Evolutionary conservation across 108 stramenopile species (phyloP), one percentile per base, ranked within the genome.

Genomic region (Nitzschia sp.): DNA sequence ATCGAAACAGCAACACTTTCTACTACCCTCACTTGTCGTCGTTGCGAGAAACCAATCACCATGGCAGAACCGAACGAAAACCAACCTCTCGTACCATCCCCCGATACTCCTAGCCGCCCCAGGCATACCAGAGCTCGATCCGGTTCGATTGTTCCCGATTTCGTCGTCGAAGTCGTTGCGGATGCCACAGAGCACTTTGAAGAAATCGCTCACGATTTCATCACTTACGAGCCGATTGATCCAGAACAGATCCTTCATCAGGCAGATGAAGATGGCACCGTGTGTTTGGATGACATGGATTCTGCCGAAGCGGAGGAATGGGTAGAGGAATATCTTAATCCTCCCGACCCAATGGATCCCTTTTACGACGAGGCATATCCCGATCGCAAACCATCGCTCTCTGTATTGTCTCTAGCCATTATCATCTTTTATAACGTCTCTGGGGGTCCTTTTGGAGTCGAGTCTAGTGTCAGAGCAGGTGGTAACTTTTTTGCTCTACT

Each of bases 371-470:
- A 34, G 29, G 29, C 29, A 34, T 34, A 3, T 5, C 29, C 29
- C 3, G n/a, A 62, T 19, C 29, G 25, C n/a, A 48, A 51, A 12
- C 52, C 72, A 56, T 77, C 73, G 57, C 34, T 83, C 7, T 58
- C 72, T 11, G 67, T 70, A 8, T n/a, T 78, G 63, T 70, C 92
- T 2, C 66, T 98, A 60, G 91, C 93, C 20, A 69, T 95, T 22
- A 73, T 98, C 8, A 86, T 96, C 19, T 98, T 98, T 70, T 97
- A 95, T 72, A 83, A 77, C 29, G 94, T 95, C 37, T 78, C 77
- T n/a, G 94, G 97, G 7, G 97, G 97, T 10, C 95, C 97, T 8
- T 98, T 96, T 68, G 97, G 97, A 3, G 79, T 89, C 42, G 96
- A 98, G 64, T 86, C 93, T 1, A 80, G 85, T 8, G 90, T 98